Evolutionary conservation across 2,329 filamentous ascomycete species (phyloP), one percentile per base, ranked within the genome.

Genomic region (Aureobasidium sp.): DNA sequence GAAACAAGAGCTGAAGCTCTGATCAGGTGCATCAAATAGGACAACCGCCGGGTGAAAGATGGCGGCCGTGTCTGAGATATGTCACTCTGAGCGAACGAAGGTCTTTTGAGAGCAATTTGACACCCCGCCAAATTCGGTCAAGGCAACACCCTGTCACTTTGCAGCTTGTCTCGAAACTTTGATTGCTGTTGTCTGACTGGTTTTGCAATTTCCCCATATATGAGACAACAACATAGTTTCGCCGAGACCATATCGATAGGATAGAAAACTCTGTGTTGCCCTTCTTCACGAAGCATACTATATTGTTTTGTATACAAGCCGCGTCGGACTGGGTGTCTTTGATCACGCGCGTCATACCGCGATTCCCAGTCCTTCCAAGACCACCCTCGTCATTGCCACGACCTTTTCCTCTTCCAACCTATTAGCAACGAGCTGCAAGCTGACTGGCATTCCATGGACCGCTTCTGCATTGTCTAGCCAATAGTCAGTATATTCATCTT

Each of bases 331-430:
- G n/a, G 5, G 5, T 4, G 13, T 27, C 9, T 15, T 37, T 17
- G 2, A 34, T 32, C 34, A 15, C 34, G 39, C 48, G 32, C 24
- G n/a, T 59, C 56, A 59, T 8, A 41, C 36, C 13, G 32, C 47
- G 13, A 29, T n/a, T 13, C 57, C 46, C 20, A 66, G 51, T 24
- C 37, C 60, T 27, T 57, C 39, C 43, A 64, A n/a, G 15, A 77
- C 69, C 1, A 65, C 68, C 27, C 65, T 68, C 5, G 74, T 75
- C 73, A 77, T 77, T 15, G 67, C 70, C 36, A 78, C 67, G 0
- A 76, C 74, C 63, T 77, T 78, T 56, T 78, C 76, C 59, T 78
- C 76, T 61, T 78, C 74, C 2, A 77, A 68, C 43, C 74, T 69
- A 51, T 71, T 68, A 6, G 74, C 75, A 34, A 77, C 68, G 5